phyloP scores from a whole-genome alignment of 2,329 filamentous ascomycete genomes.

The Tolypocladium nubicola region DNA sequence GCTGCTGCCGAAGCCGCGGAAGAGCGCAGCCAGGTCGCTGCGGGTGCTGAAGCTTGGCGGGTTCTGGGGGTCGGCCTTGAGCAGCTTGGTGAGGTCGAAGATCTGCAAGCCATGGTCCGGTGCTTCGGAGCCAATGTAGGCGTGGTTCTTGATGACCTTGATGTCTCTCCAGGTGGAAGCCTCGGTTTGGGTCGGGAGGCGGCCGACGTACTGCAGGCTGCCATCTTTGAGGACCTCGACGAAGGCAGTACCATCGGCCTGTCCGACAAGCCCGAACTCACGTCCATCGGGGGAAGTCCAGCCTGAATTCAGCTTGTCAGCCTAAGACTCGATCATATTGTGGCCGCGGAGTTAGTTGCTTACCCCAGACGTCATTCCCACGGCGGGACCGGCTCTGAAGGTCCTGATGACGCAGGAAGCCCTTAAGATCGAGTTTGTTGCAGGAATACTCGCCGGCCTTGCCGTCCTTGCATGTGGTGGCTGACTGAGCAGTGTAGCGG shows the following conservation, averaged over 20 bases:
- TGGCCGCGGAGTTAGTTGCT: neutral
- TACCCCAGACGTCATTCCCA: slow-evolving; percentile 26
- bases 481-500: slow-evolving; percentile 4
- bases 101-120: slow-evolving; percentile 48
- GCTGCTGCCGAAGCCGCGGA: slow-evolving; percentile 27
- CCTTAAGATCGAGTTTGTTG: slow-evolving; percentile 25
- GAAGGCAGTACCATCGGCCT: slow-evolving; percentile 39
- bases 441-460: slow-evolving; percentile 24
- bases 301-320: slow-evolving; percentile 14
- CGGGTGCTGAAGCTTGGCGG: slow-evolving; percentile 22
- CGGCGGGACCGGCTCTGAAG: slow-evolving; percentile 23
- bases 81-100: slow-evolving; percentile 48
- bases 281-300: slow-evolving; percentile 35
- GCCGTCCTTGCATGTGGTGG: slow-evolving; percentile 16
- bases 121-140: slow-evolving; percentile 32
- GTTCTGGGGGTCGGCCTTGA: slow-evolving; percentile 30
- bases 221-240: slow-evolving; percentile 34
- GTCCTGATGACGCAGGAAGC: slow-evolving; percentile 26
- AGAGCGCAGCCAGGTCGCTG: slow-evolving; percentile 24
- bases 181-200: slow-evolving; percentile 30
- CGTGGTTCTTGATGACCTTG: slow-evolving; percentile 24
- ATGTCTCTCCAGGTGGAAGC: slow-evolving; percentile 29
- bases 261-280: slow-evolving; percentile 37
- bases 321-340: neutral
- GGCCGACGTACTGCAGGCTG: slow-evolving; percentile 33